These are phyloP conservation scores for Barbarea vulgaris DNA, from an alignment of 345 rosid species.

Conservation along the genomic window DNA sequence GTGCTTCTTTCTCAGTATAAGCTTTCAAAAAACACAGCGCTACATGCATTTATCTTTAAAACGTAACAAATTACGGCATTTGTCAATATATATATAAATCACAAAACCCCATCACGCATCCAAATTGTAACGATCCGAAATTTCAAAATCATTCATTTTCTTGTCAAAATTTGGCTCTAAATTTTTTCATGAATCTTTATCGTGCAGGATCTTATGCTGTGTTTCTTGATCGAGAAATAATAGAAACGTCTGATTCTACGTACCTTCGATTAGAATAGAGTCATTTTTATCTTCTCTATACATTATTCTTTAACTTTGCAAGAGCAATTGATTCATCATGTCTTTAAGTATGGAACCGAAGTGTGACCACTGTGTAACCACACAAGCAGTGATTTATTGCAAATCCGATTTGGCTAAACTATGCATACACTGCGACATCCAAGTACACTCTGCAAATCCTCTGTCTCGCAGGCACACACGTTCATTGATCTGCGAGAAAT, in stretches of 20 bases:
- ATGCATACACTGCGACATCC: slow-evolving; percentile 67
- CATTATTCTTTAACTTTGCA: not conserved
- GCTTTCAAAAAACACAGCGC: not conserved
- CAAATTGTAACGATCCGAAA: not conserved
- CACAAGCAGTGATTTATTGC: slow-evolving; percentile 66
- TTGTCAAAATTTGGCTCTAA: not conserved
- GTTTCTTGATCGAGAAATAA: not conserved
- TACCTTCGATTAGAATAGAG: not conserved
- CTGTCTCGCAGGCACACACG: slow-evolving; percentile 66
- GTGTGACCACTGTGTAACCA: slow-evolving; percentile 60
- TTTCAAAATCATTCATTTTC: not conserved
- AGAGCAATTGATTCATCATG: slow-evolving; percentile 14
- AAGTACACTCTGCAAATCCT: slow-evolving; percentile 68
- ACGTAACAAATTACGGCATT: not conserved
- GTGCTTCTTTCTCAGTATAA: not conserved
- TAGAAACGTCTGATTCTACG: not conserved
- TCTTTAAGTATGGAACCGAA: slow-evolving; percentile 43
- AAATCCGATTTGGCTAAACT: slow-evolving; percentile 67
- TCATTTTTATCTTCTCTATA: not conserved
- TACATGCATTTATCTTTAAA: not conserved
- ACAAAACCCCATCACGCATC: slow-evolving; percentile 10
- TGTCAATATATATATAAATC: not conserved
- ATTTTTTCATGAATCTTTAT: not conserved
- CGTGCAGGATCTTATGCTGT: slow-evolving; percentile 18
- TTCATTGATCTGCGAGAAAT: slow-evolving; percentile 64